Evolutionary conservation across 2,329 filamentous ascomycete genomes (phyloP).

Genomic region (Colletotrichum viniferum): DNA sequence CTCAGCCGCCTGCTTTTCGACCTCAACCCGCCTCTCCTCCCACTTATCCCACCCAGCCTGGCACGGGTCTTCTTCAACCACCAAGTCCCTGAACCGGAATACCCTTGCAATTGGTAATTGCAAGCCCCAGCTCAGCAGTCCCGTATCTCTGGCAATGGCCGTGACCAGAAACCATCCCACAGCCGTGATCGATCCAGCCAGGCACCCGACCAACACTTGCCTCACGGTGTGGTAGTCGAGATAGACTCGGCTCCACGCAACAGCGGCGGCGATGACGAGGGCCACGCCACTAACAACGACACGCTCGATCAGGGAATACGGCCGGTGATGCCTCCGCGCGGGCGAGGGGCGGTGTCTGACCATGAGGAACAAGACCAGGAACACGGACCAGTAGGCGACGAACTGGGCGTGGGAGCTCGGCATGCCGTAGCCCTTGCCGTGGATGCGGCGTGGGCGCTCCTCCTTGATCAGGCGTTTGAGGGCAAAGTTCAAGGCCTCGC

Average conservation of each 20-base stretch:
- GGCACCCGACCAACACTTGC: conserved; percentile 83
- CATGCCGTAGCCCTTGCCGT: conserved; percentile 98
- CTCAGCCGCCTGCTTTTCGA: conserved; percentile 34
- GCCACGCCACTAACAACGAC: conserved; percentile 57
- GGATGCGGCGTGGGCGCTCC: conserved; percentile 81
- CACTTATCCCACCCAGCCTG: conserved; percentile 95
- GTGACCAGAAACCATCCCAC: conserved; percentile 81
- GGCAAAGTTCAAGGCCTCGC: conserved; percentile 88
- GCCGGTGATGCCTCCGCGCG: conserved; percentile 33
- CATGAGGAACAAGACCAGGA: conserved; percentile 82
- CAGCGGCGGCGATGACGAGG: conserved; percentile 65
- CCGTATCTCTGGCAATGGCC: conserved; percentile 66
- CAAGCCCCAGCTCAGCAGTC: conserved; percentile 75
- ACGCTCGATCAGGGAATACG: conserved; percentile 67
- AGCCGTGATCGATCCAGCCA: conserved; percentile 73
- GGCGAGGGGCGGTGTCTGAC: conserved; percentile 65
- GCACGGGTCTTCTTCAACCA: conserved; percentile 85
- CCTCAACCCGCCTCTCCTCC: conserved; percentile 59
- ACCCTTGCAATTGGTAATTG: conserved; percentile 67
- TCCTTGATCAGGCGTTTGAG: conserved; percentile 93
- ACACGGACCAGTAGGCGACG: conserved; percentile 87
- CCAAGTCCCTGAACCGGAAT: conserved; percentile 80
- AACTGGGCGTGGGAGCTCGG: conserved; percentile 94
- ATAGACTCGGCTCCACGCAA: conserved; percentile 86
- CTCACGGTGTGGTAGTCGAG: conserved; percentile 88